A percentile compares a stretch with the other conserved stretches of the same genome.
Conservation (phyloP, 163 green algal genomes). For the Trebouxia gelatinosa region DNA sequence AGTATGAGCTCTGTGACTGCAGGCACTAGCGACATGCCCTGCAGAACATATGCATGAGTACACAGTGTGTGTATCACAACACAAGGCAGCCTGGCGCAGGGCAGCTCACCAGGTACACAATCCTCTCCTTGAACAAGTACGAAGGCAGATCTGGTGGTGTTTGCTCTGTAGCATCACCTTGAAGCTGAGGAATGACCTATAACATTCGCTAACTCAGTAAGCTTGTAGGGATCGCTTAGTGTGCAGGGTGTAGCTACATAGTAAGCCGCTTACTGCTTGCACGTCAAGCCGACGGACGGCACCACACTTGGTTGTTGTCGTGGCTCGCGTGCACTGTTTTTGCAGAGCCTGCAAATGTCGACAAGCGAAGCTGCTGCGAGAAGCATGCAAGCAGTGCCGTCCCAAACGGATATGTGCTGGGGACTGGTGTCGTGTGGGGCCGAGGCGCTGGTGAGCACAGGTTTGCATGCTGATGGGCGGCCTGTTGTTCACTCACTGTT, state of each 20-base stretch:
- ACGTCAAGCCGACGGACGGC: not conserved
- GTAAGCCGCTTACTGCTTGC: not conserved
- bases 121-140: constrained; percentile 97
- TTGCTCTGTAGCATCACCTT: constrained; percentile 75
- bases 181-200: constrained; percentile 73
- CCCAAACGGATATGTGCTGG: no score
- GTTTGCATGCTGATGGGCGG: no score
- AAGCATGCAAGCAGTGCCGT: no score
- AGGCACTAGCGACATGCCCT: constrained; percentile 97
- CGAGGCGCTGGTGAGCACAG: no score
- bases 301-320: not conserved
- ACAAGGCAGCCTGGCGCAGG: not conserved
- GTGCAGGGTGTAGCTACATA: not conserved
- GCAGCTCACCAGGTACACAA: constrained; percentile 93
- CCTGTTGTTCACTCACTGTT: no score
- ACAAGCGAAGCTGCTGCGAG: no score
- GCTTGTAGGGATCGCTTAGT: not conserved
- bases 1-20: constrained; percentile 96
- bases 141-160: constrained; percentile 95
- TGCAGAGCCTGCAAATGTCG: no score
- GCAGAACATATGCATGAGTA: constrained; percentile 21
- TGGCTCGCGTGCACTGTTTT: no score
- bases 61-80: not conserved
- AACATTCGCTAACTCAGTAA: not conserved
- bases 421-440: no score